A percentile compares a stretch with the other conserved stretches of the same genome.
Evolutionary conservation across 2,329 filamentous ascomycete species (phyloP).

Genomic region (Blastomyces parvus): DNA sequence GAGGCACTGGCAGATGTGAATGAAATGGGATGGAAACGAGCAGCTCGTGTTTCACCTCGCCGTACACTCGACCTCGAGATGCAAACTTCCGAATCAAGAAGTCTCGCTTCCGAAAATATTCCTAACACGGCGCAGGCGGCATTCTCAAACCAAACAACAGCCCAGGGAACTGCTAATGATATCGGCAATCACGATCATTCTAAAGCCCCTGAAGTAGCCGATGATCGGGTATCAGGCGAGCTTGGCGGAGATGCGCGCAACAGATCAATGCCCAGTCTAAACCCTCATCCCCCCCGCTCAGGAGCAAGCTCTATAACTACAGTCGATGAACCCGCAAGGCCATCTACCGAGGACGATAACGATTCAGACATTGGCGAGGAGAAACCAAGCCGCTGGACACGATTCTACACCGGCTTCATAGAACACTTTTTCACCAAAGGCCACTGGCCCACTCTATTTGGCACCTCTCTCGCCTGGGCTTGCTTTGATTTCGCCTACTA

Average conservation of each 20-base stretch:
- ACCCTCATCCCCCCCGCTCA: background rate
- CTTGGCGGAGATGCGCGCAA: background rate
- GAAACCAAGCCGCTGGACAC: constrained; percentile 8
- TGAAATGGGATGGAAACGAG: constrained; percentile 21
- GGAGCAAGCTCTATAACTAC: background rate
- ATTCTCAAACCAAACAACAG: background rate
- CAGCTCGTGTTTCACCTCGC: background rate
- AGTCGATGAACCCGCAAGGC: background rate
- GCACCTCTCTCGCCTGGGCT: constrained; percentile 16
- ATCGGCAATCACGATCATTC: background rate
- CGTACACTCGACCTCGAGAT: background rate
- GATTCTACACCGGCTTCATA: constrained; percentile 12
- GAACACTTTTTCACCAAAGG: constrained; percentile 15
- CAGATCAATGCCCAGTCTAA: background rate
- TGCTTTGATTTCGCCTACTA: constrained; percentile 18
- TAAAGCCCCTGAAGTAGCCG: background rate
- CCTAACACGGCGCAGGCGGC: background rate
- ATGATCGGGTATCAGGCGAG: background rate
- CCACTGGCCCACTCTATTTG: constrained; percentile 15
- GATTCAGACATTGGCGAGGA: background rate
- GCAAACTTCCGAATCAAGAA: background rate
- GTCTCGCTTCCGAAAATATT: background rate
- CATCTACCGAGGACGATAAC: background rate
- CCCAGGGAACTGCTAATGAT: background rate
- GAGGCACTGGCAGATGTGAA: constrained; percentile 63